Percentiles rank a stretch among this genome's conserved stretches.
These are phyloP conservation scores for Cladophialophora yegresii DNA, from an alignment of 2,329 filamentous ascomycete genomes.

Conservation along the genomic window DNA sequence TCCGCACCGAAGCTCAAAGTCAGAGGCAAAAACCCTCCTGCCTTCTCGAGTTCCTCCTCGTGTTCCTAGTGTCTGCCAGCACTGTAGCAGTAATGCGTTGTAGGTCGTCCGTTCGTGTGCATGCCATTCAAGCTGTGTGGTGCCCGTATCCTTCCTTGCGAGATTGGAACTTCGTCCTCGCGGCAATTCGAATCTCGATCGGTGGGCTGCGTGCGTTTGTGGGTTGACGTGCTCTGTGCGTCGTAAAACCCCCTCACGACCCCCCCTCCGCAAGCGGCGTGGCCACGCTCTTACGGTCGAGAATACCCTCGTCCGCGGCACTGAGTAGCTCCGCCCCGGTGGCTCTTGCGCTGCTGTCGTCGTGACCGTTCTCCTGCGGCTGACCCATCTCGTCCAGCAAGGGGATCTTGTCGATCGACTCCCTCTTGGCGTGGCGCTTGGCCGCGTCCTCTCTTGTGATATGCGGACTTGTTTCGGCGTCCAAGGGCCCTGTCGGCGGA, in stretches of 20 bases:
- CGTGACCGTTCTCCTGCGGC: slow-evolving; percentile 13
- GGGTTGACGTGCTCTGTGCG: background rate
- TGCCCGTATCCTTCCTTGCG: background rate
- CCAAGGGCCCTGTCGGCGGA: slow-evolving; percentile 24
- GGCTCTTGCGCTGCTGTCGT: slow-evolving; percentile 5
- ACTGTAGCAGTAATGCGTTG: background rate
- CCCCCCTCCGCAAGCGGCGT: background rate
- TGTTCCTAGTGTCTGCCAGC: background rate
- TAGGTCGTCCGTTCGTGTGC: background rate
- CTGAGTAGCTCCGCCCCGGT: slow-evolving; percentile 26
- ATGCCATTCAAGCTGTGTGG: background rate
- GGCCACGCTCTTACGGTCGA: slow-evolving; percentile 17
- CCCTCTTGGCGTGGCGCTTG: slow-evolving; percentile 20
- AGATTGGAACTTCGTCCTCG: background rate
- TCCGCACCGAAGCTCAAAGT: background rate
- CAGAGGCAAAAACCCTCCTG: background rate
- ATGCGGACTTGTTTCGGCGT: slow-evolving; percentile 10
- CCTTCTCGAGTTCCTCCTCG: background rate
- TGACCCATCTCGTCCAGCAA: slow-evolving; percentile 31
- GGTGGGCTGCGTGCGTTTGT: background rate
- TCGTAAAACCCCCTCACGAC: background rate
- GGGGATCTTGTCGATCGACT: slow-evolving; percentile 33
- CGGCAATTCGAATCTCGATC: background rate
- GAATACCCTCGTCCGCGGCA: slow-evolving; percentile 16
- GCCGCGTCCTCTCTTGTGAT: slow-evolving; percentile 8